Evolutionary conservation across 495 filamentous ascomycete genomes (phyloP).

Genomic region (Astrothelium subdiscretum): DNA sequence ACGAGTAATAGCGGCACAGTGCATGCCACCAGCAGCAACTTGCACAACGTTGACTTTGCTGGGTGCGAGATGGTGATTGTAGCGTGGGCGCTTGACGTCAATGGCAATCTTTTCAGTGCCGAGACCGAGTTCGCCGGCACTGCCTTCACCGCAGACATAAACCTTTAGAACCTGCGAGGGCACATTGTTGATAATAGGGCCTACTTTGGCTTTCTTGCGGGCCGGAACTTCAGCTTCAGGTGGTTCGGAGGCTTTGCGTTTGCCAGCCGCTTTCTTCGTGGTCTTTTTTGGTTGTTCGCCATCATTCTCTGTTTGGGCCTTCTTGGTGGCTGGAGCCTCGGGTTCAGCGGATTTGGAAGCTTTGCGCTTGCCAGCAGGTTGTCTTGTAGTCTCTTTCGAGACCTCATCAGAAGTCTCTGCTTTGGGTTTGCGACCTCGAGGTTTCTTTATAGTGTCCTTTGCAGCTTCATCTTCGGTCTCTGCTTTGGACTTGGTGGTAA

Average conservation of each 20-base stretch:
- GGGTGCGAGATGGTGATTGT: constrained; percentile 46
- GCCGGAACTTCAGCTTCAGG: constrained; percentile 3
- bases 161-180: constrained; percentile 44
- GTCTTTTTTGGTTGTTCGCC: background rate
- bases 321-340: constrained; percentile 1
- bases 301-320: constrained; percentile 5
- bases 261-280: constrained; percentile 5
- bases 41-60: constrained; percentile 52
- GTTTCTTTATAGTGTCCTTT: constrained; percentile 2
- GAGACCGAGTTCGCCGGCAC: constrained; percentile 55
- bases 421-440: background rate
- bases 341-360: background rate
- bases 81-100: constrained; percentile 57
- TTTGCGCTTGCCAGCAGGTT: background rate
- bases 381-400: background rate
- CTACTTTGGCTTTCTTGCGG: constrained; percentile 17
- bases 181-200: constrained; percentile 25
- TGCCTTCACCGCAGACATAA: constrained; percentile 58
- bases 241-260: constrained; percentile 8
- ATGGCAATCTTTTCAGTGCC: constrained; percentile 48
- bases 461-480: constrained; percentile 2
- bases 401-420: background rate
- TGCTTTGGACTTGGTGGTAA: background rate
- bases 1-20: constrained; percentile 49
- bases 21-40: constrained; percentile 56